Conservation (phyloP, 2,329 filamentous ascomycete genomes). For the Parafenestella ontariensis region DNA sequence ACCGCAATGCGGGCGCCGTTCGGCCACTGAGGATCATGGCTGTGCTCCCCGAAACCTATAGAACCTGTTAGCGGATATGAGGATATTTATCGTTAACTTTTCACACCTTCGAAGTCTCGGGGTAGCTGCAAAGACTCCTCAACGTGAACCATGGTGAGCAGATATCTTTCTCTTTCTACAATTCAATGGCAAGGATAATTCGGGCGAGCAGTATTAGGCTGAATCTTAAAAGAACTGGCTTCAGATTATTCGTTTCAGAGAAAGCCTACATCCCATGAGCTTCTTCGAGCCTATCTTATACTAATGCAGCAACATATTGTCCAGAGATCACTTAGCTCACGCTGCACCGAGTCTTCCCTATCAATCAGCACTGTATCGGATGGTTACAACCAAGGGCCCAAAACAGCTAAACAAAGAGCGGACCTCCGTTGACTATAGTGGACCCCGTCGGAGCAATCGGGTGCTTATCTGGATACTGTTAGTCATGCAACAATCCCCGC, state of each 20-base stretch:
- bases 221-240: background rate
- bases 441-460: background rate
- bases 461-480: conserved; percentile 1
- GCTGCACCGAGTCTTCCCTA: background rate
- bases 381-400: too few relatives aligned
- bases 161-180: background rate
- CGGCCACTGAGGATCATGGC: conserved; percentile 47
- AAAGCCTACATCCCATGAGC: too few relatives aligned
- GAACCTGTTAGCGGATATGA: conserved; percentile 24
- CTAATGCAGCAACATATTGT: background rate
- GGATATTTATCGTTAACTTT: background rate
- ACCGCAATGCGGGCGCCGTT: conserved; percentile 48
- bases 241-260: background rate
- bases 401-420: background rate
- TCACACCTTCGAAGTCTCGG: conserved; percentile 46
- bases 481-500: conserved; percentile 1
- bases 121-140: conserved; percentile 47
- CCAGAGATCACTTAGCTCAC: background rate
- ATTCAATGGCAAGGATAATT: background rate
- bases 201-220: background rate
- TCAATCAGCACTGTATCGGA: background rate
- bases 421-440: background rate
- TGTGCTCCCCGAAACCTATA: conserved; percentile 53
- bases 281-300: background rate
- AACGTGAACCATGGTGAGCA: conserved; percentile 33